Percentiles rank a stretch among this genome's conserved stretches.
These are phyloP conservation scores for Leishmania martiniquensis DNA, from an alignment of 208 protist species.

Conservation along the genomic window DNA sequence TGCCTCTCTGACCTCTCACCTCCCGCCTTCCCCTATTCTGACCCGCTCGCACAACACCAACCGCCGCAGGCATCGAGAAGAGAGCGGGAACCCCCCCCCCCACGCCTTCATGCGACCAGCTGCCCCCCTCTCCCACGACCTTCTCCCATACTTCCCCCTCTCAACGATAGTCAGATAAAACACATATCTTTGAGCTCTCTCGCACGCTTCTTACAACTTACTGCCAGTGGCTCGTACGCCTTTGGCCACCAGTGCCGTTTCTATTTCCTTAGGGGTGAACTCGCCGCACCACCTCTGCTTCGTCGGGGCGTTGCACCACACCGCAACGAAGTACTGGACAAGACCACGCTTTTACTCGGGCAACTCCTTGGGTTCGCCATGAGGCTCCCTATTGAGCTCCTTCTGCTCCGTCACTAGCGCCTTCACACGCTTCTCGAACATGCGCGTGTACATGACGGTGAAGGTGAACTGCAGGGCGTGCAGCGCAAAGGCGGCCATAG, in stretches of 20 bases:
- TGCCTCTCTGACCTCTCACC: not conserved
- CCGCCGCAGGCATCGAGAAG: not conserved
- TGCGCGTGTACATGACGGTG: slow-evolving; percentile 23
- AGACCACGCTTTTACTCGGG: slow-evolving; percentile 2
- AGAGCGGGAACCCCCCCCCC: not conserved
- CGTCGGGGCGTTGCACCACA: not conserved
- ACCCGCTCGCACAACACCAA: not conserved
- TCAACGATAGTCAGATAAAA: not conserved
- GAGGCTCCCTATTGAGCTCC: slow-evolving; percentile 10
- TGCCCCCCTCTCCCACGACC: not conserved
- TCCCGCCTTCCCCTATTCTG: not conserved
- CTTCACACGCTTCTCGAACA: slow-evolving; percentile 29
- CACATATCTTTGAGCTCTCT: not conserved
- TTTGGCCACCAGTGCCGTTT: not conserved
- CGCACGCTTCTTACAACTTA: not conserved
- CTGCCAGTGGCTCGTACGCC: not conserved
- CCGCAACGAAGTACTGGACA: not conserved
- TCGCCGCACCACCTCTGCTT: not conserved
- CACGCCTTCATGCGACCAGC: too few species aligned
- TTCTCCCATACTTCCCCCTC: not conserved
- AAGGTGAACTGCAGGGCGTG: slow-evolving; percentile 32
- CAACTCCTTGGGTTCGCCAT: not conserved
- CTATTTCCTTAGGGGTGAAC: not conserved
- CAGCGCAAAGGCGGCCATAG: slow-evolving; percentile 26
- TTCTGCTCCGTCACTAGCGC: slow-evolving; percentile 34